Evolutionary conservation across 1,139 yeast genomes (phyloP).

Genomic region (Yamadazyma epiphylla): DNA sequence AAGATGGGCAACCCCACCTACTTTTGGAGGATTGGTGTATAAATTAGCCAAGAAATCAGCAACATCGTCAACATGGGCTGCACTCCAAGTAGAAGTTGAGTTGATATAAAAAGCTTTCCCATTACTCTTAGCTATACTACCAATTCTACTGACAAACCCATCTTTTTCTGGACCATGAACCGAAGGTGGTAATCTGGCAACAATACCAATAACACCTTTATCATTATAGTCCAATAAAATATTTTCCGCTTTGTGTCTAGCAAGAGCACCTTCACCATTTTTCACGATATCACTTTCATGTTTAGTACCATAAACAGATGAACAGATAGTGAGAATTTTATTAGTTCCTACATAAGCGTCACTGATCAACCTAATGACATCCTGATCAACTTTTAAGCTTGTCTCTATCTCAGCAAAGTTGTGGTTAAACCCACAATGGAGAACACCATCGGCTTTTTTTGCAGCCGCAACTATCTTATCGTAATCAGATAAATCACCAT

Average conservation of each 20-base stretch:
- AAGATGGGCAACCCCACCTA: conserved; percentile 18
- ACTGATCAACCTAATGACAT: conserved; percentile 17
- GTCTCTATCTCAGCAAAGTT: conserved; percentile 18
- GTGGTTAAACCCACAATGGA: conserved; percentile 28
- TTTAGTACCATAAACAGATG: too few relatives aligned
- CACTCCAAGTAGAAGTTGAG: conserved; percentile 24
- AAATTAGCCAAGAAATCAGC: conserved; percentile 19
- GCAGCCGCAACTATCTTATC: conserved; percentile 21
- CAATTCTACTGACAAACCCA: conserved; percentile 12
- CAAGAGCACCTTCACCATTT: too few relatives aligned
- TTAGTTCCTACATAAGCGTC: conserved; percentile 18
- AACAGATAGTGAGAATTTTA: conserved; percentile 16
- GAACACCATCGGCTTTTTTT: conserved; percentile 22
- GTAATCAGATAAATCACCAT: conserved; percentile 20
- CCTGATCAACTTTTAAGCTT: conserved; percentile 13
- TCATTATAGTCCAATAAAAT: too few relatives aligned
- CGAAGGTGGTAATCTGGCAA: conserved; percentile 22
- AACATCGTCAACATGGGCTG: conserved; percentile 23
- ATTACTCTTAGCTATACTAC: conserved; percentile 8
- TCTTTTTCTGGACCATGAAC: conserved; percentile 23
- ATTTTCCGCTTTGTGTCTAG: too few relatives aligned
- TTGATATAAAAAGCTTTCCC: conserved; percentile 16
- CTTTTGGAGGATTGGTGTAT: conserved; percentile 18
- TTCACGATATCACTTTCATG: too few relatives aligned
- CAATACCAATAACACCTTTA: conserved; percentile 16